Percentiles rank a stretch among this genome's conserved stretches.
Conservation (phyloP, 1,139 yeast genomes). For the Zygoascus hellenicus region DNA sequence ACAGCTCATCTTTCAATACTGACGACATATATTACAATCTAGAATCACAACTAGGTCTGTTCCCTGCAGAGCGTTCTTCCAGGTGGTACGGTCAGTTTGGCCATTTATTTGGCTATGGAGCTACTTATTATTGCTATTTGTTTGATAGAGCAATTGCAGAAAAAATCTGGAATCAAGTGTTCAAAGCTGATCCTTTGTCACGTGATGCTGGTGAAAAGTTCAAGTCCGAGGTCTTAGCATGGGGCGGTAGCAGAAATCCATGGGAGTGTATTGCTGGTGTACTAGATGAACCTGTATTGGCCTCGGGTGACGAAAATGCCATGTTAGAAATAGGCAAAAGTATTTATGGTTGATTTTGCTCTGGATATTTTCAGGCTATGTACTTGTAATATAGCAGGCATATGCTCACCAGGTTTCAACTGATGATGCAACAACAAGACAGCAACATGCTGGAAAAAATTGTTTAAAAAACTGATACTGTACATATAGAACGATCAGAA, state of each 20-base stretch:
- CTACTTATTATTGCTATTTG: conserved; percentile 86
- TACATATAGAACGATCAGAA: no score
- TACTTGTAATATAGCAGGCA: no score
- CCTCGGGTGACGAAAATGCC: conserved; percentile 64
- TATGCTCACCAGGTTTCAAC: no score
- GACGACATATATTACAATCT: conserved; percentile 58
- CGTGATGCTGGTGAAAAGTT: conserved; percentile 70
- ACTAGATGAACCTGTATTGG: conserved; percentile 54
- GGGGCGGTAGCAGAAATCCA: conserved; percentile 95
- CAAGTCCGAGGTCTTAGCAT: conserved; percentile 61
- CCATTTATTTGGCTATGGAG: conserved; percentile 89
- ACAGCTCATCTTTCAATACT: conserved; percentile 41
- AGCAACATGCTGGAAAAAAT: no score
- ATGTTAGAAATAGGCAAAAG: conserved; percentile 57
- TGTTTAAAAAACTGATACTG: no score
- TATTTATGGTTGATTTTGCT: no score
- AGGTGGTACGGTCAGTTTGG: conserved; percentile 95
- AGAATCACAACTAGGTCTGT: conserved; percentile 44
- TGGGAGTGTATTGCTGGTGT: conserved; percentile 84
- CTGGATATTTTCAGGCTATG: no score
- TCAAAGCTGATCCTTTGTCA: conserved; percentile 56
- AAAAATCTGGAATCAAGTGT: conserved; percentile 71
- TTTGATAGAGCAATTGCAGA: conserved; percentile 92
- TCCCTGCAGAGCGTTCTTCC: conserved; percentile 41
- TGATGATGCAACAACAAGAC: no score